phyloP scores from a whole-genome alignment of 2,329 filamentous ascomycete genomes.

The Parafenestella ontariensis region DNA sequence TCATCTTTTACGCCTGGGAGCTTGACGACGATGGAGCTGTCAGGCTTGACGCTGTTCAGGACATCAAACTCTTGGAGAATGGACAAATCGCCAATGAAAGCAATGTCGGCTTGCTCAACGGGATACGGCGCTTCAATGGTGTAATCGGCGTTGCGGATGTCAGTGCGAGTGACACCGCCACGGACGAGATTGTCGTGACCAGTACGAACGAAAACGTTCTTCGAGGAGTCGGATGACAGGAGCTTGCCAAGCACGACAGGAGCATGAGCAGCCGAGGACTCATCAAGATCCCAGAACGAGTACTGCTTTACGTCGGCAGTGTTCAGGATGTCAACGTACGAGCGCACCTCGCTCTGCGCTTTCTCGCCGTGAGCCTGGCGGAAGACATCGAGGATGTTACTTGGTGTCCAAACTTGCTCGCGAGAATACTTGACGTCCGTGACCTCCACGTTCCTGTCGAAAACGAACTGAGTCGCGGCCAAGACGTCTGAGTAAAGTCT shows the following conservation, averaged over 20 bases:
- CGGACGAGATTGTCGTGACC: conserved; percentile 69
- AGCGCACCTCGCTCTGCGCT: conserved; percentile 52
- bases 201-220: conserved; percentile 67
- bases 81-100: conserved; percentile 79
- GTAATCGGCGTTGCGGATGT: conserved; percentile 83
- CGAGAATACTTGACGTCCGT: conserved; percentile 91
- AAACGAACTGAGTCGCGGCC: conserved; percentile 76
- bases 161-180: conserved; percentile 82
- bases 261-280: conserved; percentile 70
- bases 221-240: conserved; percentile 65
- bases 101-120: conserved; percentile 78
- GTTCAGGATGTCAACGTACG: conserved; percentile 61
- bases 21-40: conserved; percentile 76
- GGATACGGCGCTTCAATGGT: conserved; percentile 85
- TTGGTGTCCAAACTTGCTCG: conserved; percentile 69
- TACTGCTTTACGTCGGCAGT: conserved; percentile 74
- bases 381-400: conserved; percentile 58
- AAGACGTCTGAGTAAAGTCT: conserved; percentile 90
- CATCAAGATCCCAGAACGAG: conserved; percentile 90
- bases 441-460: conserved; percentile 67
- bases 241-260: conserved; percentile 68
- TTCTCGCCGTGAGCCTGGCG: conserved; percentile 54
- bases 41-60: conserved; percentile 71
- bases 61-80: conserved; percentile 81
- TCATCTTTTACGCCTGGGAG: conserved; percentile 84